These are phyloP conservation scores for Solanum hybrid DNA, from an alignment of 305 asterid genomes.

Conservation along the genomic window DNA sequence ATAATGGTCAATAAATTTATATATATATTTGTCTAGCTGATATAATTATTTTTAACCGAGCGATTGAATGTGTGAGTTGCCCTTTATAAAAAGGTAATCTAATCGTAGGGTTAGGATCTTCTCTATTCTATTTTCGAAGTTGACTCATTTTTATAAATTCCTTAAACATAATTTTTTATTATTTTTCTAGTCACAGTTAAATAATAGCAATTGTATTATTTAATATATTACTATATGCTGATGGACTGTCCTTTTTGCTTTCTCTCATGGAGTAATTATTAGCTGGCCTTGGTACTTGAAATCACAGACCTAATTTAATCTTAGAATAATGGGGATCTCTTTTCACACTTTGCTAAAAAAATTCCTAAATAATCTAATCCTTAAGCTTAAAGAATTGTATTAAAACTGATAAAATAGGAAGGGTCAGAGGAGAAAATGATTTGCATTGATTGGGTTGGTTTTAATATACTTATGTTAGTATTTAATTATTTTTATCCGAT, in stretches of 20 bases:
- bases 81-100: background rate
- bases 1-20: background rate
- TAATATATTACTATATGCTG: background rate
- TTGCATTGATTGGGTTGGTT: background rate
- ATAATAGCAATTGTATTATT: background rate
- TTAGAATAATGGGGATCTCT: background rate
- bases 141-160: background rate
- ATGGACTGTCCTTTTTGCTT: background rate
- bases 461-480: background rate
- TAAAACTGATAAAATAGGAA: background rate
- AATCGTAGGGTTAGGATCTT: background rate
- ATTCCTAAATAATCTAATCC: background rate
- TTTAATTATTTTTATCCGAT: background rate
- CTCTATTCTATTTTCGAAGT: background rate
- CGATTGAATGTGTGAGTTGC: background rate
- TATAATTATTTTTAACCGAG: background rate
- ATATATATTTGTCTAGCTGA: background rate
- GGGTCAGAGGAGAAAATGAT: background rate
- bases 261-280: background rate
- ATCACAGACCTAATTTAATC: background rate
- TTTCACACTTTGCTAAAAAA: background rate
- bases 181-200: background rate
- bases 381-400: background rate
- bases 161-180: too few species aligned
- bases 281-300: background rate